Conservation (phyloP, 495 filamentous ascomycete species). For the Diplogelasinospora grovesii region DNA sequence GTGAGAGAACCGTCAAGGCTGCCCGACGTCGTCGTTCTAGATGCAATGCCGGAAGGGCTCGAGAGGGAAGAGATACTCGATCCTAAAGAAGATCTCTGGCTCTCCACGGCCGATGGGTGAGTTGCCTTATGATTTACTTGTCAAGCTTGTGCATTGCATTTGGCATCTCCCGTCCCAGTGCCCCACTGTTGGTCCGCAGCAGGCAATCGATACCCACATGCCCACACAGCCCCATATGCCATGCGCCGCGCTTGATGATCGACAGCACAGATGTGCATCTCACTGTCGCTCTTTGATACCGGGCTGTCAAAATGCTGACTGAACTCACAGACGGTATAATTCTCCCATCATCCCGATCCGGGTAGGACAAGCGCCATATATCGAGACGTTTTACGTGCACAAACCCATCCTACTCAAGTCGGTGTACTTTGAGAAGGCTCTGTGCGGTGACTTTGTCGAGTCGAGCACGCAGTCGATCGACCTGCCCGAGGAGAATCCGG, state of each 20-base stretch:
- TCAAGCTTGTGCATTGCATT: not conserved
- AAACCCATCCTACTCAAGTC: slow-evolving; percentile 34
- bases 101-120: slow-evolving; percentile 41
- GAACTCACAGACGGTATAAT: slow-evolving; percentile 29
- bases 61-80: slow-evolving; percentile 22
- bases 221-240: too few species aligned
- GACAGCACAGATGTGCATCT: too few species aligned
- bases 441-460: slow-evolving; percentile 38
- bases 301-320: slow-evolving; percentile 4
- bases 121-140: slow-evolving; percentile 9
- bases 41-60: slow-evolving; percentile 18
- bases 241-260: too few species aligned
- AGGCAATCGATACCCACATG: not conserved
- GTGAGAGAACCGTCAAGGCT: slow-evolving; percentile 34
- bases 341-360: slow-evolving; percentile 36
- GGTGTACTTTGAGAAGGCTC: slow-evolving; percentile 40
- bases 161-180: not conserved
- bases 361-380: slow-evolving; percentile 29
- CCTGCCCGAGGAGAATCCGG: slow-evolving; percentile 42
- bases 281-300: too few species aligned
- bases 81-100: slow-evolving; percentile 40
- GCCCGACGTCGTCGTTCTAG: slow-evolving; percentile 34
- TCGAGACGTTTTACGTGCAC: slow-evolving; percentile 38
- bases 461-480: slow-evolving; percentile 34
- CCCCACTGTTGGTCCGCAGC: not conserved